Evolutionary conservation across 1,284 basidiomycete species (phyloP), one percentile per base, ranked within the genome.

Genomic region (Schizophyllum commune): DNA sequence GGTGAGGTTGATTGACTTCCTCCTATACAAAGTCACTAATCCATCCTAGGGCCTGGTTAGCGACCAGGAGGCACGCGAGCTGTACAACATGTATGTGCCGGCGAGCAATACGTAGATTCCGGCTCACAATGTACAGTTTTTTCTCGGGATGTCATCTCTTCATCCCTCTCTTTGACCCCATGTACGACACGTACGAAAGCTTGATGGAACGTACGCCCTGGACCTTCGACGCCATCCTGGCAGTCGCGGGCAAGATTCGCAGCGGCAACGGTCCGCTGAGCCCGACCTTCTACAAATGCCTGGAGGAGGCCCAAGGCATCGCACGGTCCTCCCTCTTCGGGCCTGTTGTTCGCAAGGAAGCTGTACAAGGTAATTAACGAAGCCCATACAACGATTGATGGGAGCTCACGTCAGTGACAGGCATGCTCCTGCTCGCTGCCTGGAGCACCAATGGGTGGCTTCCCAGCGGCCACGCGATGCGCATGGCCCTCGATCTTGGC

Each of bases 361-460:
- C 94, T 39, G 94, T 96, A 27, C 93, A 95, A 84, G 90, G 89
- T 84, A 63, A 64, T 73, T 69, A 58, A 60, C 61, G 61, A 59
- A 61, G 55, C 54, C 63, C 59, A 58, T 58, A 32, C 17, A 20
- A 57, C 53, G 58, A 22, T 57, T 66, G 19, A 55, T 22, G 62
- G 54, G 53, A 62, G 54, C 32, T 59, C 47, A 53, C 27, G 52
- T 57, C 57, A 52, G 20, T 63, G 67, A 52, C 64, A 88, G 93
- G 93, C 7, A 95, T 96, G 91, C 76, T 96, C 5, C 80, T 97
- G 54, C 79, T 97, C 59, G 91, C 93, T 39, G 91, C 94, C 0
- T 96, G 94, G 91, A 93, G 89, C 71, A 94, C 94, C 56, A 94
- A 94, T 65, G 93, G 92, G 0, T 96, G 94, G 94, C 79, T 96